These are phyloP conservation scores for Patellaria atrata DNA, from an alignment of 495 filamentous ascomycete species.

Conservation along the genomic window DNA sequence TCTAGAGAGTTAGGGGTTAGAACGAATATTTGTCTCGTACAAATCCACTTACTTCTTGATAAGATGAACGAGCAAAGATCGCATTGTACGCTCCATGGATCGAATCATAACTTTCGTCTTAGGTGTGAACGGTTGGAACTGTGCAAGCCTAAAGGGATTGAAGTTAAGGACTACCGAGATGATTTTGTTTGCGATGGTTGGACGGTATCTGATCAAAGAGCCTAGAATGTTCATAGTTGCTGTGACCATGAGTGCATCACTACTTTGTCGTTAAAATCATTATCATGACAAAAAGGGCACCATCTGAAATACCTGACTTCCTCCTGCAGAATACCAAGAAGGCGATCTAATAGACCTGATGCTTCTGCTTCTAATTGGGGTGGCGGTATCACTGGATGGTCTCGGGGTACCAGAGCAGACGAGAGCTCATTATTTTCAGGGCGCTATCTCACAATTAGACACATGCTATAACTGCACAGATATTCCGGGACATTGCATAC, in stretches of 20 bases:
- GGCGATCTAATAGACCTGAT: slow-evolving; percentile 73
- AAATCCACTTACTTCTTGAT: slow-evolving; percentile 58
- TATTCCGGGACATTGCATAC: no score
- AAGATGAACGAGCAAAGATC: slow-evolving; percentile 66
- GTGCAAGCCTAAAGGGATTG: slow-evolving; percentile 70
- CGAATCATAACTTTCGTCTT: slow-evolving; percentile 67
- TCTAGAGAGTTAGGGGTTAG: slow-evolving; percentile 27
- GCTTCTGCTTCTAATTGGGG: slow-evolving; percentile 80
- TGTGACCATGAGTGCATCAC: slow-evolving; percentile 80
- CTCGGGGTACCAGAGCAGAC: slow-evolving; percentile 66
- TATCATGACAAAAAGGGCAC: slow-evolving; percentile 5
- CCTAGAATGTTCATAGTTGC: slow-evolving; percentile 82
- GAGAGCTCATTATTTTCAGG: slow-evolving; percentile 80
- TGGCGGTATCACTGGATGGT: slow-evolving; percentile 62
- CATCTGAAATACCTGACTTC: slow-evolving; percentile 49
- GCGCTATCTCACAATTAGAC: slow-evolving; percentile 35
- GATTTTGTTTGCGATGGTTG: slow-evolving; percentile 70
- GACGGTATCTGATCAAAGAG: slow-evolving; percentile 62
- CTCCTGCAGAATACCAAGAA: slow-evolving; percentile 77
- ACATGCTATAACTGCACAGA: slow-evolving; percentile 2
- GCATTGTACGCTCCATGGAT: slow-evolving; percentile 86
- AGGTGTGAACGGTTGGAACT: slow-evolving; percentile 60
- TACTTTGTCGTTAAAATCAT: slow-evolving; percentile 30
- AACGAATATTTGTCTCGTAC: not conserved
- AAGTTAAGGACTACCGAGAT: slow-evolving; percentile 75